Base-by-base conservation (phyloP, 495 filamentous ascomycete species). In the Penicillium antarcticum region DNA sequence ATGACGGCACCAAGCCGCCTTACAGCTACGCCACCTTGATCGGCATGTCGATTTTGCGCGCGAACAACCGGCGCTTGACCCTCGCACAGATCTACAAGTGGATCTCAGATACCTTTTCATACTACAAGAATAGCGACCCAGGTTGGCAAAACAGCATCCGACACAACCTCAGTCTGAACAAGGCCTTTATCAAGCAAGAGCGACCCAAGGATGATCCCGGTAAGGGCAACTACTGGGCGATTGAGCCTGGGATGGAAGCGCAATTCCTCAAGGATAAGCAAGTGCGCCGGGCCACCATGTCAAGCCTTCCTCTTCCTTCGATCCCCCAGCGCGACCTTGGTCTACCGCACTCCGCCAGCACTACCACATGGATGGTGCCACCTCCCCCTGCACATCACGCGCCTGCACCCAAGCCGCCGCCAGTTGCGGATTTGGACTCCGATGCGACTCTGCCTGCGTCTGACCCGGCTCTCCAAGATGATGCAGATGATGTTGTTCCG, bases 71-170 rank as follows among this genome's bases (percentile, higher is more conserved):
- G 18, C 85, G 88, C 34, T 74, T 98, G 42, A 97, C 94, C 2
- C 77, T 98, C 1, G 84, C 91, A n/a, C 92, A 97, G 64, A 98
- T 98, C 54, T 98, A 98, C 80, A 95, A 94, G 62, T 98, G 94
- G 94, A 97, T 98, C 51, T 91, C 89, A 1, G 90, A 97, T 63
- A 94, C 87, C 4, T 98, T 89, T 66, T 81, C 80, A 2, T 95
- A 88, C 68, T 98, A 97, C 73, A 84, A 84, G 48, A 81, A 83
- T 14, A 79, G 84, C 31, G 90, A 95, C 48, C 80, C 88, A 5
- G 92, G 94, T 21, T 98, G 94, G 94, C 92, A 97, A 70, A 98
- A 98, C 66, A 96, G 92, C 72, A 98, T 98, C 67, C 87, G 94
- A 1, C 94, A 98, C 62, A 98, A 98, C 53, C 84, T 98, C n/a